Percentiles rank a stretch among this genome's conserved stretches.
phyloP scores from a whole-genome alignment of 2,329 filamentous ascomycete genomes.

The Dothistroma pini region DNA sequence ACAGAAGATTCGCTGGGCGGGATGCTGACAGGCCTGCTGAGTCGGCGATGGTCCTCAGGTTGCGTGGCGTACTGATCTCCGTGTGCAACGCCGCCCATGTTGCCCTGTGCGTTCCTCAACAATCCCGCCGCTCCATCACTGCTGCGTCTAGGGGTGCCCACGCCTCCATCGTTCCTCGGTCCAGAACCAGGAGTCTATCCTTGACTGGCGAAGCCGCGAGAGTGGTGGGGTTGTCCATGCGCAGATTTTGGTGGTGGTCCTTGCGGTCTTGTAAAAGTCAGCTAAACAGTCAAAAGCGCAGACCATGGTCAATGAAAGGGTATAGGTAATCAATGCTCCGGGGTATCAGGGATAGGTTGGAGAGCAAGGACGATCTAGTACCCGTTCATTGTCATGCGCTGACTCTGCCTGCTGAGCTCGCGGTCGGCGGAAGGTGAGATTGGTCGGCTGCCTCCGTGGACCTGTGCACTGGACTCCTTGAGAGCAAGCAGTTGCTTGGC shows the following conservation, averaged over 20 bases:
- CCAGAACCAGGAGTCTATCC: neutral
- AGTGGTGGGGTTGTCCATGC: slow-evolving; percentile 5
- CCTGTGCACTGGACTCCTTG: slow-evolving; percentile 94
- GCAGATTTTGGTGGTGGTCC: slow-evolving; percentile 5
- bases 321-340: slow-evolving; percentile 22
- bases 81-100: neutral
- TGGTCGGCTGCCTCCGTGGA: slow-evolving; percentile 64
- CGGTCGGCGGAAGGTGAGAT: slow-evolving; percentile 94
- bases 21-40: neutral
- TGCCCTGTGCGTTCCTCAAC: neutral
- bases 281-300: slow-evolving; percentile 11
- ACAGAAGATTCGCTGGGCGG: neutral
- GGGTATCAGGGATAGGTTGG: slow-evolving; percentile 16
- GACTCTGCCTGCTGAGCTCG: slow-evolving; percentile 93
- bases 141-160: neutral
- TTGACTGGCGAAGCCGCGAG: slow-evolving; percentile 16
- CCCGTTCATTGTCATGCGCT: slow-evolving; percentile 98
- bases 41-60: neutral
- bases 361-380: slow-evolving; percentile 59
- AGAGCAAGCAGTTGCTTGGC: slow-evolving; percentile 96
- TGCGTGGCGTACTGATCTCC: neutral
- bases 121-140: neutral
- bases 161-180: neutral
- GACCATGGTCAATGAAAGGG: slow-evolving; percentile 15
- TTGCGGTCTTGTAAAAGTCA: slow-evolving; percentile 10